Base-by-base conservation (phyloP, 2,329 filamentous ascomycete genomes). In the Fusarium zealandicum region DNA sequence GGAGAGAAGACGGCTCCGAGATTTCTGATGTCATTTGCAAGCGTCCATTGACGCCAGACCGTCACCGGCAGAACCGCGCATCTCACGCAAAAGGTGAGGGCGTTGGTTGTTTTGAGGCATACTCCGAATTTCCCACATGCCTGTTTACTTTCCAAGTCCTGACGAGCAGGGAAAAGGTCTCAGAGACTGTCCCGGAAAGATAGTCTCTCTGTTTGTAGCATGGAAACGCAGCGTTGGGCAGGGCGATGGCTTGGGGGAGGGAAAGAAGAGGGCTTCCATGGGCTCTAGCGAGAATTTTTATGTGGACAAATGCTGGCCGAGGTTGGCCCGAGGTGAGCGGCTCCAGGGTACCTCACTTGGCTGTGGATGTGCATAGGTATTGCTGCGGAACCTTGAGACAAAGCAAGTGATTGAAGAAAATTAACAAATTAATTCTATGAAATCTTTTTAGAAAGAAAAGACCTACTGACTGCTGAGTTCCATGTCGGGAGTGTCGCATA, bases 81-180 rank as follows among this genome's bases (percentile, higher is more conserved):
- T 50, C 36, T 14, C 36, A 7, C 32, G 36, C 28, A 7, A 9
- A 16, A 8, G 35, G 42, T 7, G 38, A 39, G 33, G 46, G 38
- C 44, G 52, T 28, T 73, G 68, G 62, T 71, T 74, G 70, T 57
- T 49, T 64, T 72, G 92, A 90, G 93, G 90, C 93, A 87, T 95
- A 90, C 91, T 95, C 91, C 90, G 90, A 95, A 93, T 95, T 95
- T 95, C 90, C 92, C 90, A 93, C 92, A 92, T 93, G 91, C 90
- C 16, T 61, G 43, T 6, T 35, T 2, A n/a, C 33, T n/a, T 39
- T 17, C 22, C 42, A 45, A 12, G 28, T n/a, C 39, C 49, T 22
- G 44, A 33, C 33, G 35, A 50, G 30, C 17, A 27, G 18, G 35
- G 8, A 25, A 36, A 78, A 63, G 49, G 20, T 7, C 39, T 17